phyloP scores from a whole-genome alignment of 805 yeast species.

The Clavispora vitiphila region DNA sequence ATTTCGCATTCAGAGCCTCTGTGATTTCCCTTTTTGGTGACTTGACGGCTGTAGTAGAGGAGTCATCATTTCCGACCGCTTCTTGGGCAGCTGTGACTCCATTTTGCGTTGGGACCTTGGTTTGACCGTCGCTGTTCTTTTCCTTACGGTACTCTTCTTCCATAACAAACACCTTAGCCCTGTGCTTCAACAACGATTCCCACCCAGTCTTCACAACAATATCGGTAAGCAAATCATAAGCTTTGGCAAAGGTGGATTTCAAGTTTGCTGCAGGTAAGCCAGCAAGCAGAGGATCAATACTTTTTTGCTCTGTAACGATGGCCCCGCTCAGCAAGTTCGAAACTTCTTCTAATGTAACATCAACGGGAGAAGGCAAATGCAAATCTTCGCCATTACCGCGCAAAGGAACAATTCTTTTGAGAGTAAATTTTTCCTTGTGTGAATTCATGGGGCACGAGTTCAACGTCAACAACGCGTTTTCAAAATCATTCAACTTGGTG shows the following conservation, averaged over 20 bases:
- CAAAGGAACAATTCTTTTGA: slow-evolving; percentile 56
- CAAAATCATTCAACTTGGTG: slow-evolving; percentile 59
- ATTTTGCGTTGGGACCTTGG: slow-evolving; percentile 10
- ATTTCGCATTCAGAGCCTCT: slow-evolving; percentile 3
- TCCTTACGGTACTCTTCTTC: slow-evolving; percentile 44
- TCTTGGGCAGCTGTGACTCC: slow-evolving; percentile 4
- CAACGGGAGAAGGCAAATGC: slow-evolving; percentile 73
- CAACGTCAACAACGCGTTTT: slow-evolving; percentile 64
- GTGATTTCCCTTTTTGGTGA: slow-evolving; percentile 25
- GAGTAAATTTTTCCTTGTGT: slow-evolving; percentile 59
- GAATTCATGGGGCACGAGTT: slow-evolving; percentile 82
- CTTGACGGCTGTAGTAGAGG: slow-evolving; percentile 35
- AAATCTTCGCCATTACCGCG: slow-evolving; percentile 44
- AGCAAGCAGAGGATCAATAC: slow-evolving; percentile 55
- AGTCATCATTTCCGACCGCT: slow-evolving; percentile 17
- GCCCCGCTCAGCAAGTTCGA: slow-evolving; percentile 61
- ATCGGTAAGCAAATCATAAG: slow-evolving; percentile 42
- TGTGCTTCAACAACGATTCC: slow-evolving; percentile 40
- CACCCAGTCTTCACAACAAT: slow-evolving; percentile 43
- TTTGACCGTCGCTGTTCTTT: slow-evolving; percentile 18
- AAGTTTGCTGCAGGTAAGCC: slow-evolving; percentile 68
- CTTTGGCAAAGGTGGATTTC: slow-evolving; percentile 43
- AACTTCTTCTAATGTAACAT: slow-evolving; percentile 67
- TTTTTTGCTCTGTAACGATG: slow-evolving; percentile 59
- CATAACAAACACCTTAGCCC: slow-evolving; percentile 46